phyloP scores from a whole-genome alignment of 2,329 filamentous ascomycete species.

The Didymella pomorum region DNA sequence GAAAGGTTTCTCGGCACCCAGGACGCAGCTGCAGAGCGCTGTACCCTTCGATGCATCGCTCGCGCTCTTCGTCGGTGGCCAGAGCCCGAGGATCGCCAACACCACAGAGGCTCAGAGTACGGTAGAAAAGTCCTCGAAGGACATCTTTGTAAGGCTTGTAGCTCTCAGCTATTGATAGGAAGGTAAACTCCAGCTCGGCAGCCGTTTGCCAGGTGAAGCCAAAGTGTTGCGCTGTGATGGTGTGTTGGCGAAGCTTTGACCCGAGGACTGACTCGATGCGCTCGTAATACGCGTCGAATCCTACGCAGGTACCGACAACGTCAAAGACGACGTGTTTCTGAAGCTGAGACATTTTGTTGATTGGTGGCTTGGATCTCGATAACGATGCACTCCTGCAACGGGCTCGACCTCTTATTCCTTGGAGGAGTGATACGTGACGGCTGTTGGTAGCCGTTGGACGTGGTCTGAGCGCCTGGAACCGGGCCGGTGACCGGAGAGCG shows the following conservation, averaged over 20 bases:
- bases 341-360: background rate
- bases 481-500: background rate
- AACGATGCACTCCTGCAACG: background rate
- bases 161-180: constrained; percentile 55
- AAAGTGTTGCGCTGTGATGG: constrained; percentile 55
- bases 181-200: constrained; percentile 61
- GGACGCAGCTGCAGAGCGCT: constrained; percentile 43
- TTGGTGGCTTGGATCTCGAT: background rate
- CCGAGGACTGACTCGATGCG: constrained; percentile 56
- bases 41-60: constrained; percentile 53
- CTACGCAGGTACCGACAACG: constrained; percentile 62
- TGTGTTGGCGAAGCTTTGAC: constrained; percentile 48
- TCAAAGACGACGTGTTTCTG: constrained; percentile 37
- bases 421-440: background rate
- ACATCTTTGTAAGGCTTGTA: constrained; percentile 57
- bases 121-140: constrained; percentile 58
- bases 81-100: constrained; percentile 54
- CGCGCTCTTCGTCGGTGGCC: constrained; percentile 55
- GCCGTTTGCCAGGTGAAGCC: constrained; percentile 59
- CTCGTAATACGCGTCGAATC: constrained; percentile 56
- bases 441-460: background rate
- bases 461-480: background rate
- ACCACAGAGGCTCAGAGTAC: constrained; percentile 57
- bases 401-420: background rate
- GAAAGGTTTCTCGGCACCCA: constrained; percentile 54